Percentiles rank a stretch among this genome's conserved stretches.
Conservation (phyloP, 306 rosid genomes). For the Cercis canadensis region DNA sequence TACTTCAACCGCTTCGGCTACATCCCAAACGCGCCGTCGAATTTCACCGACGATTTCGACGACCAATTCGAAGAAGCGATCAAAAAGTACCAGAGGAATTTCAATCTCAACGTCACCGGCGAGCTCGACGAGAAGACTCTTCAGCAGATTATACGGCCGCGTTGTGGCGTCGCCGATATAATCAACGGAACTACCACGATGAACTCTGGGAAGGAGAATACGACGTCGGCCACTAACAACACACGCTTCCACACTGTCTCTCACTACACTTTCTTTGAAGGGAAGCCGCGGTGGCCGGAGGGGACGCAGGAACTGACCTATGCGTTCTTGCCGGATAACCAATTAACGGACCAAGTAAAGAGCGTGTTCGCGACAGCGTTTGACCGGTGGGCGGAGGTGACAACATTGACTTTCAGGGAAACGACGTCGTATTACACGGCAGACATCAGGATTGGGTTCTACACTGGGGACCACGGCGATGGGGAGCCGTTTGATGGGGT, state of each 20-base stretch:
- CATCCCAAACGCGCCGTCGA: constrained; percentile 51
- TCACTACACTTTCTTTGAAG: constrained; percentile 69
- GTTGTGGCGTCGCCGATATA: constrained; percentile 80
- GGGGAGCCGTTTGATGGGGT: constrained; percentile 85
- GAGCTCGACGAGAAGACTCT: constrained; percentile 62
- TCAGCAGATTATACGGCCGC: constrained; percentile 48
- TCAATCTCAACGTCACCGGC: constrained; percentile 85
- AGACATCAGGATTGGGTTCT: constrained; percentile 70
- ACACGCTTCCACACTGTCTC: constrained; percentile 63
- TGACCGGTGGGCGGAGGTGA: constrained; percentile 68
- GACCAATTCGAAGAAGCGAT: constrained; percentile 58
- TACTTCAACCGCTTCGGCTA: constrained; percentile 80
- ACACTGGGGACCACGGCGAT: constrained; percentile 79
- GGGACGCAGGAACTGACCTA: constrained; percentile 57
- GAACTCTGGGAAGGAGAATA: constrained; percentile 62
- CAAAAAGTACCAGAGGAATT: constrained; percentile 68
- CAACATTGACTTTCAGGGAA: constrained; percentile 57
- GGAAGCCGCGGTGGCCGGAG: constrained; percentile 70
- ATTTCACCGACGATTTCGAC: constrained; percentile 77
- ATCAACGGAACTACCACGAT: constrained; percentile 70
- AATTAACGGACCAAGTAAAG: constrained; percentile 45
- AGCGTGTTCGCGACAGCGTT: constrained; percentile 66
- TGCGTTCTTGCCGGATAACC: constrained; percentile 56
- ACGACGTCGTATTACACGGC: constrained; percentile 39
- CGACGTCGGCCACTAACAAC: background rate